Conservation (phyloP, 441 rosid species). For the Gossypium aridum region DNA sequence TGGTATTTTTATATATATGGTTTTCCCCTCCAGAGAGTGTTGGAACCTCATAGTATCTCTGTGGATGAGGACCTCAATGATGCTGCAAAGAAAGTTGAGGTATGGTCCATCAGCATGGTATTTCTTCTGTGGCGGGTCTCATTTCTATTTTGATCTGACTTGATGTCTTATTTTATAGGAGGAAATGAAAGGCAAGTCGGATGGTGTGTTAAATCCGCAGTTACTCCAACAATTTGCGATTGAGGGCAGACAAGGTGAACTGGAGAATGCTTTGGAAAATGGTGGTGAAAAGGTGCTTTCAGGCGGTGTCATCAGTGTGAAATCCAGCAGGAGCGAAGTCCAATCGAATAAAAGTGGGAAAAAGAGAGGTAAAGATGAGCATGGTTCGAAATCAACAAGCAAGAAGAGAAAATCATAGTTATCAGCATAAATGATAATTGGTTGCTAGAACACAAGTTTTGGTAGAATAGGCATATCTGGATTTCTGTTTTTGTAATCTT, state of each 20-base stretch:
- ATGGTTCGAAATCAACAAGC: slow-evolving; percentile 38
- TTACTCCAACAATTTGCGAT: slow-evolving; percentile 71
- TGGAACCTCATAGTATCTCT: slow-evolving; percentile 72
- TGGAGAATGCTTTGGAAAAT: slow-evolving; percentile 59
- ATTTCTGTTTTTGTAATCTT: too few species aligned
- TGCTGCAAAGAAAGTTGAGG: slow-evolving; percentile 90
- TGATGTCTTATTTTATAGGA: slow-evolving; percentile 35
- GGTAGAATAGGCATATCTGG: too few species aligned
- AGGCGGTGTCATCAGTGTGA: slow-evolving; percentile 59
- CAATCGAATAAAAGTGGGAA: slow-evolving; percentile 40
- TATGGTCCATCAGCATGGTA: slow-evolving; percentile 13
- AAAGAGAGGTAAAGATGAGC: slow-evolving; percentile 51
- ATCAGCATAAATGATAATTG: neutral
- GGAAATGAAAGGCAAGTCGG: slow-evolving; percentile 55
- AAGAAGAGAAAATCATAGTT: slow-evolving; percentile 56
- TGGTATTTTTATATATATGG: neutral
- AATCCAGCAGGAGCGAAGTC: slow-evolving; percentile 41
- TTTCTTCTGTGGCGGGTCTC: neutral
- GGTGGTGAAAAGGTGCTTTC: slow-evolving; percentile 43
- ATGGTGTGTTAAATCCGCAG: slow-evolving; percentile 50
- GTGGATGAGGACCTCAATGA: slow-evolving; percentile 88
- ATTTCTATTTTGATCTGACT: neutral
- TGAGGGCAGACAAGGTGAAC: slow-evolving; percentile 49
- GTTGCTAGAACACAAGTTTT: too few species aligned
- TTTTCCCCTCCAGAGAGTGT: slow-evolving; percentile 37